Conservation (phyloP, 441 rosid genomes). For the Theobroma grandiflorum region DNA sequence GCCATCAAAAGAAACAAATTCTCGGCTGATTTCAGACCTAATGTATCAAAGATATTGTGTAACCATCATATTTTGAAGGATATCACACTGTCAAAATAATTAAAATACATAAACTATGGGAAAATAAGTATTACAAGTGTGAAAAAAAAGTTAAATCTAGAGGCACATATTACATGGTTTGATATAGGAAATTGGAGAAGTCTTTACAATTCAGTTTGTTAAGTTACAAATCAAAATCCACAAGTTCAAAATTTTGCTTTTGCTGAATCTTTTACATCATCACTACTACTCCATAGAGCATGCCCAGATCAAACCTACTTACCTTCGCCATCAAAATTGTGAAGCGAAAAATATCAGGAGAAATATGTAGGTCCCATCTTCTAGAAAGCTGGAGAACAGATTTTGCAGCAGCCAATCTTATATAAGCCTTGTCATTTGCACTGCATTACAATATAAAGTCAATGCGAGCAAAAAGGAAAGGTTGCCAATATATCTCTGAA, state of each 20-base stretch:
- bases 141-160: neutral
- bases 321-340: constrained; percentile 82
- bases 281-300: neutral
- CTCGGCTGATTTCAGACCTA: neutral
- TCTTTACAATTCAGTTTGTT: constrained; percentile 9
- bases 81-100: neutral
- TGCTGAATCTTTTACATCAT: neutral
- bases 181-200: neutral
- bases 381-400: constrained; percentile 84
- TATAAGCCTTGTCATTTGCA: constrained; percentile 51
- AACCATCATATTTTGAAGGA: neutral
- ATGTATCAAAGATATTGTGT: neutral
- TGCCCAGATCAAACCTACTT: constrained; percentile 28
- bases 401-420: constrained; percentile 90
- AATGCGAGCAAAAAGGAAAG: constrained; percentile 10
- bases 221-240: neutral
- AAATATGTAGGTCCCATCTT: constrained; percentile 92
- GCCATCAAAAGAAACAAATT: neutral
- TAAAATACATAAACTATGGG: neutral
- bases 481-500: constrained; percentile 12
- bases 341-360: constrained; percentile 69
- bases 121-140: neutral
- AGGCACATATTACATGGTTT: neutral
- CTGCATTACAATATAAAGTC: constrained; percentile 53
- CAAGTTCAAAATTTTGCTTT: neutral